Conservation (phyloP, 2,329 filamentous ascomycete genomes). For the Trichoderma arundinaceum region DNA sequence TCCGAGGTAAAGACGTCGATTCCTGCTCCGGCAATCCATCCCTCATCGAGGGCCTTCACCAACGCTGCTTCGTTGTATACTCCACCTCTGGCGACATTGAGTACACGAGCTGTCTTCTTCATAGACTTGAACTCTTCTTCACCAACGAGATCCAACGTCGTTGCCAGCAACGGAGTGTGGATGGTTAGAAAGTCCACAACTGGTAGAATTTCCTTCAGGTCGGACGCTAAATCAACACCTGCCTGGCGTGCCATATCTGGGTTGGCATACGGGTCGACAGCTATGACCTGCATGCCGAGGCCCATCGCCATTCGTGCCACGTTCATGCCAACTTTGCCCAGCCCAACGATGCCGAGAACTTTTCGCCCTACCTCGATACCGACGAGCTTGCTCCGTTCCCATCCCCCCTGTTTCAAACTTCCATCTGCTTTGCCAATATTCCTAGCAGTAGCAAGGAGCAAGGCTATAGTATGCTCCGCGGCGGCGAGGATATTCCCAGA, state of each 20-base stretch:
- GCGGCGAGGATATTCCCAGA: conserved; percentile 81
- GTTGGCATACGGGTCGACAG: conserved; percentile 79
- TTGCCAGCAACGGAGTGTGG: conserved; percentile 79
- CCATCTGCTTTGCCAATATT: conserved; percentile 73
- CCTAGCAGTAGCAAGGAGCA: conserved; percentile 75
- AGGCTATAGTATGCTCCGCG: conserved; percentile 76
- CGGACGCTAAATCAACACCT: conserved; percentile 66
- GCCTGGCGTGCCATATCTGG: conserved; percentile 71
- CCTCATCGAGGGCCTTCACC: conserved; percentile 70
- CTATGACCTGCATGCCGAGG: conserved; percentile 75
- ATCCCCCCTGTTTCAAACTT: conserved; percentile 72
- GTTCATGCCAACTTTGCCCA: conserved; percentile 83
- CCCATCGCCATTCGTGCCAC: conserved; percentile 81
- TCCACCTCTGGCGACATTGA: conserved; percentile 81
- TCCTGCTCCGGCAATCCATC: conserved; percentile 76
- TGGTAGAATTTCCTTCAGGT: conserved; percentile 64
- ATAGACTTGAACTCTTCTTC: conserved; percentile 70
- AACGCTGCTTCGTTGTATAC: conserved; percentile 80
- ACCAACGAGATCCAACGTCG: conserved; percentile 75
- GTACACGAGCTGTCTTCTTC: conserved; percentile 73
- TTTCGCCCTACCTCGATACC: conserved; percentile 81
- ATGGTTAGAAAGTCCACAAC: conserved; percentile 78
- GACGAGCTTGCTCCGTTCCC: conserved; percentile 76
- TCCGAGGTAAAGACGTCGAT: conserved; percentile 82
- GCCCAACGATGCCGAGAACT: conserved; percentile 74